Conservation (phyloP, 495 filamentous ascomycete genomes). For the Podospora pseudoanserina region DNA sequence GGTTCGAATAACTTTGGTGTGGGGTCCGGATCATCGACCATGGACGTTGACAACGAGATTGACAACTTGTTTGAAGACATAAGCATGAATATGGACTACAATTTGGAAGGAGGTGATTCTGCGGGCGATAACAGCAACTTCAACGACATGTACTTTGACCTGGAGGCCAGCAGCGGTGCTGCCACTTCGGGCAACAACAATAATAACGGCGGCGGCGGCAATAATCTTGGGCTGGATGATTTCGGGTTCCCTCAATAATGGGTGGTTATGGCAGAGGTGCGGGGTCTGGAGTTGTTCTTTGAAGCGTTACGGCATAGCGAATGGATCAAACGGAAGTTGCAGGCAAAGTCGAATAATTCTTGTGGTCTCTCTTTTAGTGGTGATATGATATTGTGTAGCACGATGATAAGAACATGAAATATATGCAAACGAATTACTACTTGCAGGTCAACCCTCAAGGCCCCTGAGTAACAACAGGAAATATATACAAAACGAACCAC, state of each 20-base stretch:
- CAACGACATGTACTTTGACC: slow-evolving; percentile 41
- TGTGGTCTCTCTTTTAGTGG: background rate
- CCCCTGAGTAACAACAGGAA: background rate
- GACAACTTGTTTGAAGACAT: slow-evolving; percentile 40
- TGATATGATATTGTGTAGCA: no score
- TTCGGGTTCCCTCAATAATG: background rate
- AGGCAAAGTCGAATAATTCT: background rate
- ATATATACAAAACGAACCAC: slow-evolving; percentile 8
- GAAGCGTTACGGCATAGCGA: background rate
- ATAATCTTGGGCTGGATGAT: background rate
- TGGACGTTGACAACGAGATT: slow-evolving; percentile 33
- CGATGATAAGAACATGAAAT: no score
- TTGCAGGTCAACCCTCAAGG: no score
- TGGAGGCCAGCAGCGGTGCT: slow-evolving; percentile 33
- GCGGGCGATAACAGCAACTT: slow-evolving; percentile 39
- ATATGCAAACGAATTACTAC: no score
- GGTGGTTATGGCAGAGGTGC: background rate
- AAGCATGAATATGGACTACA: slow-evolving; percentile 35
- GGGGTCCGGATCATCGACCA: slow-evolving; percentile 9
- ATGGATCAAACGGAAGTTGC: background rate
- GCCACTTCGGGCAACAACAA: slow-evolving; percentile 34
- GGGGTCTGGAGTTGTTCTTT: background rate
- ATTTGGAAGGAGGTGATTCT: slow-evolving; percentile 28
- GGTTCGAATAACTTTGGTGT: background rate
- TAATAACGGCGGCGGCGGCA: slow-evolving; percentile 15